phyloP scores from a whole-genome alignment of 306 rosid genomes.

The Morella rubra region DNA sequence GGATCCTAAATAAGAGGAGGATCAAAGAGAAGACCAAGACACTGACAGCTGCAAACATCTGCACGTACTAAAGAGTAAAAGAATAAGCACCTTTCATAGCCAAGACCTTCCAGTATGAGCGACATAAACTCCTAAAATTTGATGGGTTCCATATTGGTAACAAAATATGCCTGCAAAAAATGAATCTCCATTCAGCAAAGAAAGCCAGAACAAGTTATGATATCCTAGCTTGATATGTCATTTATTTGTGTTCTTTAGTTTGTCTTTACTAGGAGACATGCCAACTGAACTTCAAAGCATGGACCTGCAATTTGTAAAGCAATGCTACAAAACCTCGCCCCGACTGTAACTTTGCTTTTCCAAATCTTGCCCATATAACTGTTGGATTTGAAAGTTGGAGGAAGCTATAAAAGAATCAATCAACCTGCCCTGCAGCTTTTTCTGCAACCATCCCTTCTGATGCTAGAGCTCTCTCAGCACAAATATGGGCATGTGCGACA shows the following conservation, averaged over 20 bases:
- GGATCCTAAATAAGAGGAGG: background rate
- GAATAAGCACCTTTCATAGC: constrained; percentile 68
- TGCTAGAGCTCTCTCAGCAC: too few species aligned
- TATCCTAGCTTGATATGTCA: constrained; percentile 15
- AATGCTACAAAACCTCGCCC: too few species aligned
- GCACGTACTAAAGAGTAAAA: background rate
- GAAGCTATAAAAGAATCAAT: too few species aligned
- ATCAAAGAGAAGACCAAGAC: background rate
- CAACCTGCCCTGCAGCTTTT: constrained; percentile 79
- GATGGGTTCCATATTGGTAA: constrained; percentile 86
- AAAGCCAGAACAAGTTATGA: background rate
- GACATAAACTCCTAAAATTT: constrained; percentile 94
- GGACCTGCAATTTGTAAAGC: too few species aligned
- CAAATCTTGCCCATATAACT: too few species aligned
- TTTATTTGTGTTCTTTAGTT: background rate
- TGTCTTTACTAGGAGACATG: background rate
- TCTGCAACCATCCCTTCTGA: constrained; percentile 47
- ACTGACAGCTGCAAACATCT: constrained; percentile 19
- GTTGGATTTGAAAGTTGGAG: too few species aligned
- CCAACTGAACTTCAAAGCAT: background rate
- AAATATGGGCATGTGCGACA: constrained; percentile 4
- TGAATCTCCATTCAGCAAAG: constrained; percentile 20
- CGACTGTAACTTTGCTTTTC: too few species aligned
- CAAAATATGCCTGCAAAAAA: constrained; percentile 85
- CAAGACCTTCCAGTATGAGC: constrained; percentile 80